phyloP scores from a whole-genome alignment of 306 rosid species.

The Phaseolus lunatus region DNA sequence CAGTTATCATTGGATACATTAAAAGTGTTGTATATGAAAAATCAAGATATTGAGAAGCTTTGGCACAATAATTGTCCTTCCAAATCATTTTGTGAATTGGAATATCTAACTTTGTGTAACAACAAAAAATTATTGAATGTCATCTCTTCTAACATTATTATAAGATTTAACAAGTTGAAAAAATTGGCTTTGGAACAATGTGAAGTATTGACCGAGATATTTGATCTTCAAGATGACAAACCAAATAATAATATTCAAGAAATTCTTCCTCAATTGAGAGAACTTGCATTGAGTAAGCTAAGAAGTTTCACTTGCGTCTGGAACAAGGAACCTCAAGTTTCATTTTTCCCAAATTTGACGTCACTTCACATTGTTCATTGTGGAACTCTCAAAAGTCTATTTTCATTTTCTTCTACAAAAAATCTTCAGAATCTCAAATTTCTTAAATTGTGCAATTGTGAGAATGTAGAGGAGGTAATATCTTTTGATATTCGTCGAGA shows the following conservation, averaged over 20 bases:
- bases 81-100: too few relatives aligned
- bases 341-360: background rate
- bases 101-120: too few relatives aligned
- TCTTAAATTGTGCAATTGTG: background rate
- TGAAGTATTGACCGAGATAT: background rate
- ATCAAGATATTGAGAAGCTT: too few relatives aligned
- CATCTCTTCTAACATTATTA: too few relatives aligned
- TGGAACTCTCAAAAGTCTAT: background rate
- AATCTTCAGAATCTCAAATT: background rate
- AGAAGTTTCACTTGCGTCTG: background rate
- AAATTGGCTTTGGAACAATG: background rate
- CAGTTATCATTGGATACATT: background rate
- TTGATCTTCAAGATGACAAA: background rate
- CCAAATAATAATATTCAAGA: background rate
- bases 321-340: conserved; percentile 14
- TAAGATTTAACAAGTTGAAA: too few relatives aligned
- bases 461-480: background rate
- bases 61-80: too few relatives aligned
- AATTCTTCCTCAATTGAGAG: background rate
- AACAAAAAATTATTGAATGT: too few relatives aligned
- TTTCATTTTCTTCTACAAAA: background rate
- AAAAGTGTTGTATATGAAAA: background rate
- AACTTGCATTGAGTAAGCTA: background rate
- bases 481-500: background rate
- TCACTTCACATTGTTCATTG: background rate